Evolutionary conservation across 169 alveolate species (phyloP).

Genomic region (Plasmodium yoelii): DNA sequence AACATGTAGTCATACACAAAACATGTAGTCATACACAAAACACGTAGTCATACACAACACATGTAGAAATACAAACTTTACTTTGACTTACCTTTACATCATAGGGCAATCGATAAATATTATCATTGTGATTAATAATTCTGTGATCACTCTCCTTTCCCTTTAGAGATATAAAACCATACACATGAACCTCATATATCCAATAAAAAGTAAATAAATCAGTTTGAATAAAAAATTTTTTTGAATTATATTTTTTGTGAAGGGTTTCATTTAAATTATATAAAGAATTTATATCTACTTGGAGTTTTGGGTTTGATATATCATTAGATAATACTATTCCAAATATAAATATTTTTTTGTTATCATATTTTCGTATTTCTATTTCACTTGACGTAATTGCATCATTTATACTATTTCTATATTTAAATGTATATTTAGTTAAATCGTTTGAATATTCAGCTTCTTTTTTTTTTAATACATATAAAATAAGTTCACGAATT

Average conservation of each 20-base stretch:
- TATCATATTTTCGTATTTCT: conserved; percentile 34
- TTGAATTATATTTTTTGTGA: conserved; percentile 26
- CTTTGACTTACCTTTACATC: conserved; percentile 8
- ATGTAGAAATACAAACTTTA: too few relatives aligned
- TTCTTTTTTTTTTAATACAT: conserved; percentile 56
- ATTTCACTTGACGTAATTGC: conserved; percentile 66
- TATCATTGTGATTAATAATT: neutral
- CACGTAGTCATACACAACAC: neutral
- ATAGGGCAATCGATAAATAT: conserved; percentile 30
- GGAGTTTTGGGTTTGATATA: conserved; percentile 29
- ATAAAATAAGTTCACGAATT: conserved; percentile 42
- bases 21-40: neutral
- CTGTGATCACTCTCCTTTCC: conserved; percentile 8
- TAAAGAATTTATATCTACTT: conserved; percentile 24
- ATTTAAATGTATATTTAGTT: conserved; percentile 27
- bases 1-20: neutral
- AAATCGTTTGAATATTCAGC: neutral
- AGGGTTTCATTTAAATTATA: conserved; percentile 26
- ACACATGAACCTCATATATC: conserved; percentile 62
- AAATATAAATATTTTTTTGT: conserved; percentile 21
- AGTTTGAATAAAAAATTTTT: conserved; percentile 21
- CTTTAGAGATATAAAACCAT: conserved; percentile 62
- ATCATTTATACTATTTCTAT: conserved; percentile 64
- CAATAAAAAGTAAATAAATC: conserved; percentile 54
- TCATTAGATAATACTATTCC: conserved; percentile 55